Evolutionary conservation across 2,329 filamentous ascomycete species (phyloP).

Genomic region (Aspergillus felis): DNA sequence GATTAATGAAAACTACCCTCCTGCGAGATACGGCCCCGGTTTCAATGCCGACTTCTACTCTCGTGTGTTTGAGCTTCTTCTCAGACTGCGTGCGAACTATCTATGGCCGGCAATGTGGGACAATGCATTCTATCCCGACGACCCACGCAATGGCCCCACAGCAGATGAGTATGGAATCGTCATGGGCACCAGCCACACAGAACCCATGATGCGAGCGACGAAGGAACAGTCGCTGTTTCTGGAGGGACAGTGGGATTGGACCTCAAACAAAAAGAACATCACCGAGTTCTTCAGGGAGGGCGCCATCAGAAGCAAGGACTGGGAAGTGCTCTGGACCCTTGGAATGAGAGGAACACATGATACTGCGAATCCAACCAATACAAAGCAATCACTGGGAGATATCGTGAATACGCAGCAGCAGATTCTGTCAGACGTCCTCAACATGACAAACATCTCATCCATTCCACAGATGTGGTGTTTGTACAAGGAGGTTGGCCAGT

Average conservation of each 20-base stretch:
- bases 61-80: conserved; percentile 66
- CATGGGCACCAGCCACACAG: conserved; percentile 68
- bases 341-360: conserved; percentile 69
- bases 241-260: conserved; percentile 64
- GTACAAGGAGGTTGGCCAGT: conserved; percentile 70
- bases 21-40: conserved; percentile 41
- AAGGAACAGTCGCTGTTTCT: conserved; percentile 31
- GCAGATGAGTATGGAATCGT: conserved; percentile 72
- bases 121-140: conserved; percentile 69
- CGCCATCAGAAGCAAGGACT: conserved; percentile 60
- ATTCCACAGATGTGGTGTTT: conserved; percentile 69
- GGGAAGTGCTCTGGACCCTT: conserved; percentile 63
- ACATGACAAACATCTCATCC: conserved; percentile 44
- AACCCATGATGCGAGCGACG: conserved; percentile 63
- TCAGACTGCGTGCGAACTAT: conserved; percentile 68
- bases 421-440: conserved; percentile 56
- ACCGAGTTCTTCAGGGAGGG: conserved; percentile 66
- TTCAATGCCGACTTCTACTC: conserved; percentile 62
- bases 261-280: conserved; percentile 65
- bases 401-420: conserved; percentile 59
- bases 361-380: conserved; percentile 45
- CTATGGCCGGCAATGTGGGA: conserved; percentile 71
- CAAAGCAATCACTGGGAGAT: conserved; percentile 56
- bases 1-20: conserved; percentile 54
- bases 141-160: conserved; percentile 63